Conservation (phyloP, 441 rosid genomes). For the Aquilaria agallochum region DNA sequence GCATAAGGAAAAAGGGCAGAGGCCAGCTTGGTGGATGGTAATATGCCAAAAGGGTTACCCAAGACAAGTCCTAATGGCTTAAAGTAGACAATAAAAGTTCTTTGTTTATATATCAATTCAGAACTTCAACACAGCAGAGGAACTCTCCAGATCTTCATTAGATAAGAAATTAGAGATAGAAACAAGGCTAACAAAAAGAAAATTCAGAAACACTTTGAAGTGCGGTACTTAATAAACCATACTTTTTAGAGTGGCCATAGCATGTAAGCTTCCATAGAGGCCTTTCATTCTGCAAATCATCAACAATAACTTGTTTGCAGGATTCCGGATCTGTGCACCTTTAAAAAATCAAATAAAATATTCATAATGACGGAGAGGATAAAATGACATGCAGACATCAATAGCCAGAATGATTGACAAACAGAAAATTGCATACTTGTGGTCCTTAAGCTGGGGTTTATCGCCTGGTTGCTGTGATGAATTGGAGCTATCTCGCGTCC, state of each 20-base stretch:
- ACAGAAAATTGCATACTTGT: slow-evolving; percentile 39
- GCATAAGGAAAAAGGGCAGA: no score
- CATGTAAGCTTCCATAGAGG: slow-evolving; percentile 96
- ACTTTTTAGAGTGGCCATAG: slow-evolving; percentile 80
- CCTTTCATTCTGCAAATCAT: slow-evolving; percentile 82
- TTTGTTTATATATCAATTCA: no score
- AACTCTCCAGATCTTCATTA: no score
- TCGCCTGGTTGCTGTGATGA: slow-evolving; percentile 42
- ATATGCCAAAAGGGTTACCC: no score
- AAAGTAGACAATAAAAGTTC: no score
- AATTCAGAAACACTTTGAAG: slow-evolving; percentile 6
- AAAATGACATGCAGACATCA: slow-evolving; percentile 7
- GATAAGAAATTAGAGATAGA: no score
- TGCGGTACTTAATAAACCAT: slow-evolving; percentile 19
- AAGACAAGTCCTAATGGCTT: no score
- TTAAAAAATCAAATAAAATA: slow-evolving; percentile 13
- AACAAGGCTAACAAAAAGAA: neutral
- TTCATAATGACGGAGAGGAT: slow-evolving; percentile 9
- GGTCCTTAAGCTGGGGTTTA: slow-evolving; percentile 54
- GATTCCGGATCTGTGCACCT: slow-evolving; percentile 88
- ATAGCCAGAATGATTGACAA: neutral
- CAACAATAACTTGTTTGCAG: slow-evolving; percentile 58
- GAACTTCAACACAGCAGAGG: no score
- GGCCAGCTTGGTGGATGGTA: no score
- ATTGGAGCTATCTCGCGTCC: slow-evolving; percentile 55